Percentiles rank a stretch among this genome's conserved stretches.
Evolutionary conservation across 2,329 filamentous ascomycete genomes (phyloP).

Genomic region (Canariomyces notabilis): DNA sequence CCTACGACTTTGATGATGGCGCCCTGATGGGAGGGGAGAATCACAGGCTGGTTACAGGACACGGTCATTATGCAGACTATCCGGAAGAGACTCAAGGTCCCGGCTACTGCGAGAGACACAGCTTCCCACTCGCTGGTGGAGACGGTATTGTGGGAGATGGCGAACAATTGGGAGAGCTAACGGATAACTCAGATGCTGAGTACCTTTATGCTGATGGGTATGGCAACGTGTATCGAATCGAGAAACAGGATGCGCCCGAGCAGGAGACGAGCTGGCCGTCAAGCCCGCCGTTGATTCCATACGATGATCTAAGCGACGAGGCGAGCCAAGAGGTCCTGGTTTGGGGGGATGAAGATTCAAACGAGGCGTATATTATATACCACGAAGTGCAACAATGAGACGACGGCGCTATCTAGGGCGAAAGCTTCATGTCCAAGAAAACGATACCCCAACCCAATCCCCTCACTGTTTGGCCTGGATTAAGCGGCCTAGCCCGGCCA

Average conservation of each 20-base stretch:
- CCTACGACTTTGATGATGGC: neutral
- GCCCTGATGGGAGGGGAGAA: neutral
- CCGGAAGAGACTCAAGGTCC: neutral
- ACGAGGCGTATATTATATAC: conserved; percentile 20
- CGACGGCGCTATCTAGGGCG: neutral
- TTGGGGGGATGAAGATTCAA: neutral
- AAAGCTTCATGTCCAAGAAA: neutral
- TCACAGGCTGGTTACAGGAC: neutral
- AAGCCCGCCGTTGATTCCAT: neutral
- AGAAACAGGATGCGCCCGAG: conserved; percentile 1
- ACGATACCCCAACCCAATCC: neutral
- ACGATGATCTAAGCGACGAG: neutral
- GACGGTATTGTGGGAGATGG: neutral
- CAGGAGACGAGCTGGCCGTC: conserved; percentile 1
- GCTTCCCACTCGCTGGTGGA: neutral
- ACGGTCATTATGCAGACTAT: neutral
- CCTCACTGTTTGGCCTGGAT: no score
- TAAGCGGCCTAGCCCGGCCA: no score
- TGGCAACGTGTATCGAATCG: conserved; percentile 19
- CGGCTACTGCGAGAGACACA: neutral
- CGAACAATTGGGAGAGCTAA: neutral
- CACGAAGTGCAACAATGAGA: conserved; percentile 10
- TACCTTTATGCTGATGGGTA: conserved; percentile 23
- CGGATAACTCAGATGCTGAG: conserved; percentile 16
- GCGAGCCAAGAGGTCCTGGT: neutral